Base-by-base conservation (phyloP, 225 moss, liverwort and hornwort genomes). In the Climacium dendroides region DNA sequence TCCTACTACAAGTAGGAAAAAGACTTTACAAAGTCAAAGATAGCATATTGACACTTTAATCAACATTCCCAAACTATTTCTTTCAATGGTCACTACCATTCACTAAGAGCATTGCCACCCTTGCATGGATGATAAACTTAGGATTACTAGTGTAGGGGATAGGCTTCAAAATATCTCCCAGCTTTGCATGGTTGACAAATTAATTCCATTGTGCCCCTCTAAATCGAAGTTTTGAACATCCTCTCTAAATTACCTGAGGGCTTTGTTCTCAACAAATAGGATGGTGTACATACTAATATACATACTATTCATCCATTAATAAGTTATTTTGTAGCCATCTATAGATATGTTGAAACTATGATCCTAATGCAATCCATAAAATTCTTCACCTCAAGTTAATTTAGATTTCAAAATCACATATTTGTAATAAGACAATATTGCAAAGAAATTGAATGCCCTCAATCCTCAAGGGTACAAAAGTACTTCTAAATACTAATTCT, bases 121-220 rank as follows among this genome's bases (percentile, higher is more conserved):
- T 47, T 48, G 0, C 0, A 48, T 7, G 7, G 19, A 1, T 18
- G 30, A 30, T 7, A 7, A 73, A 7, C 1, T 2, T 18, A 0
- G 2, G 2, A 47, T 11, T 30, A 2, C 11, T 48, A 18, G 11
- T 73, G 4, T 0, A 73, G 1, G 3, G 6, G 4, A 0, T 0
- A 0, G 2, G 18, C 6, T 18, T 73, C 11, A 30, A 30, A 45
- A 17, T 6, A 5, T 15, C 30, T 7, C 2, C 30, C 3, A 47
- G 4, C 11, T 30, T 0, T 30, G 0, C 1, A 73, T 0, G 1
- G 2, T 11, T 7, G 12, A 48, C 1, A 74, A 74, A 48, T 30
- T 11, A 30, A 30, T 32, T 30, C 4, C 5, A 74, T 1, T 4
- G 1, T 19, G 7, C 4, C 12, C 0, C n/a, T 48, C 12, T 30